Conservation (phyloP, 2,329 filamentous ascomycete genomes). For the Diaporthe aspalathi region DNA sequence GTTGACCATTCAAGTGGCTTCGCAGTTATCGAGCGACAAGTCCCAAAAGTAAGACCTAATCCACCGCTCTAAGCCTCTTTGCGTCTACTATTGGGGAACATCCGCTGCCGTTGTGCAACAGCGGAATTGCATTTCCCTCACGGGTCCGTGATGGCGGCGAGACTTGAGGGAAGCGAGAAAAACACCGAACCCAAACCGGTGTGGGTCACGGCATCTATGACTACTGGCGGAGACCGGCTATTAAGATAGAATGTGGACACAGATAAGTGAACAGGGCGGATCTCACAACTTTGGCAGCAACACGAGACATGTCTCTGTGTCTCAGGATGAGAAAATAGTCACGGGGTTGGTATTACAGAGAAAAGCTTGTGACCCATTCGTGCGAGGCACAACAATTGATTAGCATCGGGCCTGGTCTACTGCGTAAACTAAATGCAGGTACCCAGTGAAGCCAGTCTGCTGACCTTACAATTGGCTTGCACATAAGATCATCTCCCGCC, state of each 20-base stretch:
- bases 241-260: background rate
- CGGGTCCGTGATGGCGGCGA: background rate
- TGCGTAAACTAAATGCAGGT: background rate
- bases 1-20: background rate
- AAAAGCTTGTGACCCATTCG: background rate
- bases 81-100: background rate
- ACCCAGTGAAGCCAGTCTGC: no score
- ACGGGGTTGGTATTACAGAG: background rate
- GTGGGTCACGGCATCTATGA: background rate
- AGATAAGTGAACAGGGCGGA: background rate
- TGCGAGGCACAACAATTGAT: background rate
- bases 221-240: background rate
- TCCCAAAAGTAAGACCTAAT: slow-evolving; percentile 9
- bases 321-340: background rate
- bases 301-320: background rate
- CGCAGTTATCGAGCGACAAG: background rate
- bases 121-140: background rate
- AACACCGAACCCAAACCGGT: background rate
- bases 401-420: background rate
- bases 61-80: background rate
- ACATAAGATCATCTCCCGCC: no score
- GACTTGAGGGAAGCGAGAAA: no score
- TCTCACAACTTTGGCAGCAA: background rate
- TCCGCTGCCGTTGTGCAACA: background rate
- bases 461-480: background rate